Percentiles rank a stretch among this genome's conserved stretches.
These are phyloP conservation scores for Chenopodium formosanum DNA, from an alignment of 148 eudicot species.

Conservation along the genomic window DNA sequence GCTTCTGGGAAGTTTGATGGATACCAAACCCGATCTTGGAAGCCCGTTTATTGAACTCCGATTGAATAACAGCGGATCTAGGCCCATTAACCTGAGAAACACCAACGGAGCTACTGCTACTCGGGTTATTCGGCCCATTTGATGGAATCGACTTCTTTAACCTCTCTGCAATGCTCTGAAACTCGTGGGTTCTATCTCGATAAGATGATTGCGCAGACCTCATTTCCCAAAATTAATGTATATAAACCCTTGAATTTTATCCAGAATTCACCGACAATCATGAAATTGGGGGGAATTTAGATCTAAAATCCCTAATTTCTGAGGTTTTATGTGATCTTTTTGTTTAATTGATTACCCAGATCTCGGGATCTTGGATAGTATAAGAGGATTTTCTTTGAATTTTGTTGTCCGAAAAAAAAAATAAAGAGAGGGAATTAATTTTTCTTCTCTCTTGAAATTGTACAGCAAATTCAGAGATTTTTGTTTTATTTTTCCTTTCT, in stretches of 20 bases:
- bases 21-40: slow-evolving; percentile 71
- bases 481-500: too few species aligned
- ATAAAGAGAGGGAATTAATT: background rate
- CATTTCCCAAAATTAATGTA: slow-evolving; percentile 13
- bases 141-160: slow-evolving; percentile 38
- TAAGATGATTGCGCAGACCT: slow-evolving; percentile 55
- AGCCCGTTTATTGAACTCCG: slow-evolving; percentile 74
- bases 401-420: background rate
- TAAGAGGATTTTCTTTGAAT: background rate
- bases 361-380: slow-evolving; percentile 1
- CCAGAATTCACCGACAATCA: slow-evolving; percentile 1
- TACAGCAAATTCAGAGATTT: too few species aligned
- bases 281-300: slow-evolving; percentile 5
- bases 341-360: background rate
- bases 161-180: slow-evolving; percentile 51
- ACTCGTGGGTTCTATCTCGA: slow-evolving; percentile 74
- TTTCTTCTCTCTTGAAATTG: background rate
- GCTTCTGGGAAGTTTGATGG: slow-evolving; percentile 85
- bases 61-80: slow-evolving; percentile 51
- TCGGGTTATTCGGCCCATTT: slow-evolving; percentile 38
- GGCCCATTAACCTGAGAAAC: slow-evolving; percentile 36
- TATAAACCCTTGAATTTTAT: background rate
- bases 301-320: background rate
- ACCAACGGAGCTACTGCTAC: slow-evolving; percentile 27
- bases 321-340: background rate